Base-by-base conservation (phyloP, 805 yeast genomes). In the Candida sithepensis region DNA sequence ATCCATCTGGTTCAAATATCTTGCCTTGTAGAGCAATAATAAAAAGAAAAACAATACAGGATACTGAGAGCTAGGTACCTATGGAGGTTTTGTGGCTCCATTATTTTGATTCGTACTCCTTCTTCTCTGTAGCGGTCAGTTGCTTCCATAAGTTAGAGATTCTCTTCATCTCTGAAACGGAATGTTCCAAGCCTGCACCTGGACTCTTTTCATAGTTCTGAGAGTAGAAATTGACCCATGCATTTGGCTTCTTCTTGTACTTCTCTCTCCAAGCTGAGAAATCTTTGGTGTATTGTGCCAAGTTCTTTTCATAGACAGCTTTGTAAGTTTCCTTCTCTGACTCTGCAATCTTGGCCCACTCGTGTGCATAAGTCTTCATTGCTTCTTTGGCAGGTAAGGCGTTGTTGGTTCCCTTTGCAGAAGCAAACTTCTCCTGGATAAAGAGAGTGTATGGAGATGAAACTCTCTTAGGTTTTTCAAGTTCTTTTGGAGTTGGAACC, bases 211-310 rank as follows among this genome's bases (percentile, higher is more conserved):
- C 46, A 30, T 51, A 55, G 21, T 50, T 47, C 6, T 42, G 46
- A 41, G 53, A 51, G 39, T 57, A 47, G 39, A 55, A 64, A 36
- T 55, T 57, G 28, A 44, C 47, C 49, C 60, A 64, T 20, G 58
- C 60, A 8, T 55, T 39, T 9, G 54, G 45, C 34, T 57, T 55
- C 20, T 46, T 47, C 14, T 55, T 56, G 33, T 54, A 59, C 34
- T 60, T 60, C 8, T 40, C 50, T 19, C 50, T 52, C 67, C 67
- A 64, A 2, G 50, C 60, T 1, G 51, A 55, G 21, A 54, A n/a
- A 3, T 46, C 54, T 19, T 44, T 42, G 1, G 21, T 20, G 21
- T 59, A 54, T 33, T 50, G 24, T 13, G 38, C 55, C 20, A 37
- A 33, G 20, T 47, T 46, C 20, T 43, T 32, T 16, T 51, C 38